Conservation (phyloP, 345 rosid species). For the Citrus sinensis region DVS_A1.0 CM039169.1:12867501-12868000, state of each 20-base stretch:
- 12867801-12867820: background rate
- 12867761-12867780: background rate
- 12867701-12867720: background rate
- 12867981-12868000: conserved; percentile 96
- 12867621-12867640: too few relatives aligned
- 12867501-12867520: too few relatives aligned
- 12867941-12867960: conserved; percentile 60
- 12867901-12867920: conserved; percentile 8
- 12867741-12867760: background rate
- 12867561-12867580: too few relatives aligned
- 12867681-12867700: background rate
- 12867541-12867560: too few relatives aligned
- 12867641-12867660: too few relatives aligned
- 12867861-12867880: background rate
- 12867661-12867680: too few relatives aligned
- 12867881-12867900: background rate
- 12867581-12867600: too few relatives aligned
- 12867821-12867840: background rate
- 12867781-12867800: background rate
- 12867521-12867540: too few relatives aligned
- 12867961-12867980: conserved; percentile 97
- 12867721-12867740: background rate
- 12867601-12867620: too few relatives aligned
- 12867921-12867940: conserved; percentile 6
- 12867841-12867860: background rate